A percentile compares a stretch with the other conserved stretches of the same genome.
Evolutionary conservation across 1,284 basidiomycete genomes (phyloP).

Genomic region (Puccinia horiana): DNA sequence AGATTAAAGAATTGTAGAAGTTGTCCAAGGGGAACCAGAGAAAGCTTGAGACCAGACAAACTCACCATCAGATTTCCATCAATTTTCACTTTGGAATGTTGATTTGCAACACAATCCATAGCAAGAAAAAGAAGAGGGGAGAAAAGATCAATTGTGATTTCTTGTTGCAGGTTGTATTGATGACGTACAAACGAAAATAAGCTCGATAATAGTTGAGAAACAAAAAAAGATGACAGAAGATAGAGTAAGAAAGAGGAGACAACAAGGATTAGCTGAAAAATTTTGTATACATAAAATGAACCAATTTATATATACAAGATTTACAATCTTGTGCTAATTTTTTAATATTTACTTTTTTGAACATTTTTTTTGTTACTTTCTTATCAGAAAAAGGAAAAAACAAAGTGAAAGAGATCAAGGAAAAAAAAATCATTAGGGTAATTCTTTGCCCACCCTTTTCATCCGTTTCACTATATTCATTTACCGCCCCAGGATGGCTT

Average conservation of each 20-base stretch:
- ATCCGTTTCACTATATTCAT: not conserved
- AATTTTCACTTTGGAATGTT: no score
- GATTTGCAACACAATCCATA: no score
- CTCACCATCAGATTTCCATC: no score
- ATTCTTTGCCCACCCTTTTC: not conserved
- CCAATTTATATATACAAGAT: constrained; percentile 12
- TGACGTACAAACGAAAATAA: not conserved
- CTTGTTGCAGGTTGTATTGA: not conserved
- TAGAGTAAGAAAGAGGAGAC: not conserved
- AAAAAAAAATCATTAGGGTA: not conserved
- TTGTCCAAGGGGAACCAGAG: no score
- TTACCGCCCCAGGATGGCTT: not conserved
- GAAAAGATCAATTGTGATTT: not conserved
- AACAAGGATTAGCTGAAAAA: not conserved
- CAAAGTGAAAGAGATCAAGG: not conserved
- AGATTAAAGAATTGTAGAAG: no score
- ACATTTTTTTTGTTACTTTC: not conserved
- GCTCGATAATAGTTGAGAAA: not conserved
- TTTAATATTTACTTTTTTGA: not conserved
- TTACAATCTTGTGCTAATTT: no score
- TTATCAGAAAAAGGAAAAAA: not conserved
- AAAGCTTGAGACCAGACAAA: no score
- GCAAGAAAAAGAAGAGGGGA: not conserved
- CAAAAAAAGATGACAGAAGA: not conserved
- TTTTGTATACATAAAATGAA: constrained; percentile 1